Percentiles rank a stretch among this genome's conserved stretches.
These are phyloP conservation scores for Micromonas commoda DNA, from an alignment of 139 green algal species.

Conservation along the genomic window DNA sequence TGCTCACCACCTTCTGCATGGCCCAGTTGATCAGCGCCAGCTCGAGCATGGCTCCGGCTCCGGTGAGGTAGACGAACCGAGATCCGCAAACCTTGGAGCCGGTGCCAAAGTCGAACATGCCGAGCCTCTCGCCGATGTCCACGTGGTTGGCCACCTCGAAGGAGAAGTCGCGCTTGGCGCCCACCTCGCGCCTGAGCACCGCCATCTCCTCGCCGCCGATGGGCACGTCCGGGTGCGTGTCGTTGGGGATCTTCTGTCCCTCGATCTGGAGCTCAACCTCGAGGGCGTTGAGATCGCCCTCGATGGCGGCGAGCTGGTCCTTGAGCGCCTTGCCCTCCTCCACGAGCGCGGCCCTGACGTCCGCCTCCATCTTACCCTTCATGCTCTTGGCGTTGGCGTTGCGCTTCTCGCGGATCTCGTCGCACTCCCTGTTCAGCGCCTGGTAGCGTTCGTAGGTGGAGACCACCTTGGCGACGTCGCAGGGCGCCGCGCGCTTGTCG, in stretches of 20 bases:
- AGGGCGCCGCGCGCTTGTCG: slow-evolving; percentile 53
- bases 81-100: slow-evolving; percentile 66
- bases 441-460: slow-evolving; percentile 80
- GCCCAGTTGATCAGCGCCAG: slow-evolving; percentile 87
- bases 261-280: slow-evolving; percentile 78
- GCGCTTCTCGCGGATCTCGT: slow-evolving; percentile 59
- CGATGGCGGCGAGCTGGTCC: slow-evolving; percentile 66
- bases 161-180: slow-evolving; percentile 52
- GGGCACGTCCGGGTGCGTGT: slow-evolving; percentile 82
- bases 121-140: slow-evolving; percentile 38
- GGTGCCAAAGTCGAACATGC: slow-evolving; percentile 69
- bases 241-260: slow-evolving; percentile 86
- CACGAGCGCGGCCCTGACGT: slow-evolving; percentile 62
- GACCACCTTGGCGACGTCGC: slow-evolving; percentile 62
- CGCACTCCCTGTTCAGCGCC: slow-evolving; percentile 43
- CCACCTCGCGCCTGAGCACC: slow-evolving; percentile 37
- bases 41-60: slow-evolving; percentile 86
- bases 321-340: slow-evolving; percentile 83
- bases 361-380: slow-evolving; percentile 87
- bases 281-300: slow-evolving; percentile 46
- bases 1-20: slow-evolving; percentile 54
- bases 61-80: slow-evolving; percentile 95
- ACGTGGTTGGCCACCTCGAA: slow-evolving; percentile 42
- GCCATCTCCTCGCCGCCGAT: slow-evolving; percentile 74
- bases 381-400: slow-evolving; percentile 83